These are phyloP conservation scores for Tetrahymena borealis DNA, from an alignment of 73 alveolate genomes.

Conservation along the genomic window DNA sequence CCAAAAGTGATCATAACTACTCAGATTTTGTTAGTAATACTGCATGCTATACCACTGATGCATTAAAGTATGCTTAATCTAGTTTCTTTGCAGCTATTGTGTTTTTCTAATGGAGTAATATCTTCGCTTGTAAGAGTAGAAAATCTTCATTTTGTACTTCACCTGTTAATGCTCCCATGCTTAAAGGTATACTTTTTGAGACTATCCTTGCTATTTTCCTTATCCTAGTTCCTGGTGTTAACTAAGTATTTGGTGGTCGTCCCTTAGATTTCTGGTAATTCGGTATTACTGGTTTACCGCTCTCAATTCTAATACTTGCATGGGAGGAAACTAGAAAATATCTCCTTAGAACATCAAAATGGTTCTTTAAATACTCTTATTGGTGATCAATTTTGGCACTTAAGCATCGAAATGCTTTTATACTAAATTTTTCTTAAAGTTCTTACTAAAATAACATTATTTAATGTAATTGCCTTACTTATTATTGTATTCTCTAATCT, in stretches of 20 bases:
- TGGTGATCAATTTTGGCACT: neutral
- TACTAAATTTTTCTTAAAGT: too few species aligned
- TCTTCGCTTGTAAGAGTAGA: slow-evolving; percentile 31
- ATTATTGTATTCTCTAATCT: too few species aligned
- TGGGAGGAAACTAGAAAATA: slow-evolving; percentile 43
- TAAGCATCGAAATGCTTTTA: neutral
- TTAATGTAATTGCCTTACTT: too few species aligned
- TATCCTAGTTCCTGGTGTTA: slow-evolving; percentile 29
- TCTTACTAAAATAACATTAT: too few species aligned
- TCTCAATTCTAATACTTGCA: slow-evolving; percentile 16
- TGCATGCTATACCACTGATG: slow-evolving; percentile 85
- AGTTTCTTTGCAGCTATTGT: slow-evolving; percentile 33
- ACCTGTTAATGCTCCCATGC: slow-evolving; percentile 1
- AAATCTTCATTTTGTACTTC: slow-evolving; percentile 10
- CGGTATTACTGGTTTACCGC: slow-evolving; percentile 31
- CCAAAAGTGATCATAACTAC: slow-evolving; percentile 2
- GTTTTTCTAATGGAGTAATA: slow-evolving; percentile 31
- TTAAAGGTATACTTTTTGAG: slow-evolving; percentile 20
- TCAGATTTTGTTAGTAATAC: slow-evolving; percentile 1
- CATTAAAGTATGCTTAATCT: slow-evolving; percentile 76
- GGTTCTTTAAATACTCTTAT: neutral
- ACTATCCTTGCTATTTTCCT: slow-evolving; percentile 15
- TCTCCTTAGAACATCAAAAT: slow-evolving; percentile 6
- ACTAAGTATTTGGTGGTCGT: slow-evolving; percentile 37
- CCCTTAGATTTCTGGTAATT: slow-evolving; percentile 42